These are phyloP conservation scores for Sorghum bicolor DNA, from an alignment of 176 grass and related monocot species.

Conservation along the genomic window Sorghum_bicolor_NCBIv3 NC_012873.2:12390001-12390500, in stretches of 20 bases:
- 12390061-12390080: slow-evolving; percentile 18
- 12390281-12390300: slow-evolving; percentile 11
- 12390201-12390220: slow-evolving; percentile 6
- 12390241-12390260: slow-evolving; percentile 8
- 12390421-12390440: background rate
- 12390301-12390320: slow-evolving; percentile 1
- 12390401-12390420: background rate
- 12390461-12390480: background rate
- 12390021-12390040: slow-evolving; percentile 65
- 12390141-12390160: background rate
- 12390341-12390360: background rate
- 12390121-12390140: background rate
- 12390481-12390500: background rate
- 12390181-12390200: slow-evolving; percentile 4
- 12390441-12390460: background rate
- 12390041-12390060: slow-evolving; percentile 21
- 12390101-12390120: background rate
- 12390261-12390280: background rate
- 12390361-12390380: background rate
- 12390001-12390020: slow-evolving; percentile 54
- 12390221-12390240: slow-evolving; percentile 14
- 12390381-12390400: background rate
- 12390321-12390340: background rate
- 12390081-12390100: slow-evolving; percentile 16
- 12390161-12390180: background rate